Evolutionary conservation across 176 grass and related monocot species (phyloP), one percentile per base, ranked within the genome.

Genomic region (Themeda triandra): DNA sequence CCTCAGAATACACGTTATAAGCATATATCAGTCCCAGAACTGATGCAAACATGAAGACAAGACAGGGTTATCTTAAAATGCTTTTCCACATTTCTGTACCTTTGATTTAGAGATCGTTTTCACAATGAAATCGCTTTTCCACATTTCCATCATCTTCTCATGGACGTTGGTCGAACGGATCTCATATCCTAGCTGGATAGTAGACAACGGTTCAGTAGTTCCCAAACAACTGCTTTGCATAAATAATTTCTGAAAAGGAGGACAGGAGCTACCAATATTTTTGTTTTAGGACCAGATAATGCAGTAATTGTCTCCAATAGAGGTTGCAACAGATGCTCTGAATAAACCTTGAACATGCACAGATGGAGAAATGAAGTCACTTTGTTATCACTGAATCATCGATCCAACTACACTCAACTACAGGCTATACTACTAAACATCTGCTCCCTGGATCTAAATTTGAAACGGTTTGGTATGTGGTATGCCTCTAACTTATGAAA

Each of bases 91-190:
- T 10, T 59, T 66, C 25, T 4, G 13, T 75, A 98, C 96, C 96
- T 98, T 98, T 8, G 93, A 91, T 78, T 85, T 93, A 10, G 96
- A 87, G 15, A 98, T 33, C 15, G 80, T 82, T 84, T 91, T 98
- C 41, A 98, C 91, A 37, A 73, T 53, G 76, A 95, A 98, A 87
- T 95, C 87, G 28, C 81, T 85, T 80, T 88, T 98, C 92, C 93
- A 93, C 91, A 98, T 94, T 65, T 95, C 70, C 81, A 95, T 83
- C 96, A 98, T 95, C 82, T 93, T 84, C 33, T 98, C 91, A 69
- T 95, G 96, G 17, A 98, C 91, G 0, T 51, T 87, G 13, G 93
- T 98, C 2, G 93, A 98, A 78, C 93, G 93, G 23, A 98, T 93
- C 85, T 95, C 96, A 2, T 95, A 91, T 67, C 96, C 96, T 71